Evolutionary conservation across 345 rosid species (phyloP), one percentile per base, ranked within the genome.

Genomic region (Lepidium aucheri): DNA sequence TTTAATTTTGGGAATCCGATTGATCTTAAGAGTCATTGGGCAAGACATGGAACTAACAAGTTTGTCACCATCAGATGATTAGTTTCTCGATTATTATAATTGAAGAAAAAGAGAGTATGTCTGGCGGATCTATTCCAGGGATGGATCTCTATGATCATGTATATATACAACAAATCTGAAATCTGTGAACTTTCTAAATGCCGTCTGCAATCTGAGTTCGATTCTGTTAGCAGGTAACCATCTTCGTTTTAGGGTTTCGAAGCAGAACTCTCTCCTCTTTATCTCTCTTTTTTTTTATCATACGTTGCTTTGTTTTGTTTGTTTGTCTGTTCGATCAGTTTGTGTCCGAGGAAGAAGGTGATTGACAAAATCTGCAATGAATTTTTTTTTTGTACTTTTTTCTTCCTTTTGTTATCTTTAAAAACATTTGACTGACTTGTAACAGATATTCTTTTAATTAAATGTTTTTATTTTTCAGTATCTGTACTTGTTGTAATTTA

Each of bases 1-100:
- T 87, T 85, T 74, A 81, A 90, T 82, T 91, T 94, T 71, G 72
- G 78, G 59, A 86, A 83, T 73, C 82, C 99, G 20, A 87, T 94
- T 74, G 99, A 94, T 80, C 83, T 94, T 73, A 90, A 87, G 87
- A 72, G 80, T 51, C 88, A 94, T 75, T 94, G 99, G 99, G 97
- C 99, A 4, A 88, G 86, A 79, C 99, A 94, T 79, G 99, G 99
- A 35, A 94, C 99, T 70, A 90, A 90, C 85, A 94, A 91, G 91
- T 90, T 90, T 32, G 96, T 94, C 76, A 94, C 99, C 3, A 94
- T 94, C 86, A 94, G 96, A 81, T 94, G 90, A 90, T 69, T 63
- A 53, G 67, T 51, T 24, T 58, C 55, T 55, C 12, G 4, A 26
- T 63, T 47, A 63, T 64, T 15, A 34, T 13, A 4, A 36, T 6